Evolutionary conservation across 75 land plant genomes (phyloP).

Genomic region (Picea sitchensis): DNA sequence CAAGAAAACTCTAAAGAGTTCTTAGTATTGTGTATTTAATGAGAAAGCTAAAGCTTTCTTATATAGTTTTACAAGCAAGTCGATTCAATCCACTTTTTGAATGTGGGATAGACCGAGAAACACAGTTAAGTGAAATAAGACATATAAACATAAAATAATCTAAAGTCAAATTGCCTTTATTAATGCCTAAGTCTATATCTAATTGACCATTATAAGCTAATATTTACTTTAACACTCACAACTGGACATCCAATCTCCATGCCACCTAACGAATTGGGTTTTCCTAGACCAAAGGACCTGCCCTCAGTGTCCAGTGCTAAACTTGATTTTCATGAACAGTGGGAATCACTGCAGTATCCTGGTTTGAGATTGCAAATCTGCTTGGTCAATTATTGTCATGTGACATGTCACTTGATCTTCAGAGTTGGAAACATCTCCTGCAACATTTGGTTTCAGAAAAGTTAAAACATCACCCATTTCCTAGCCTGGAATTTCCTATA

Average conservation of each 20-base stretch:
- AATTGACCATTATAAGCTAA: too few species aligned
- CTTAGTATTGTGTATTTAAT: too few species aligned
- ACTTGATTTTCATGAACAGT: not conserved
- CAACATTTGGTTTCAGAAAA: not conserved
- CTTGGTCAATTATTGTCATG: not conserved
- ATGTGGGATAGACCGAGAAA: too few species aligned
- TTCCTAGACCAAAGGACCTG: constrained; percentile 45
- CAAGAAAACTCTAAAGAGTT: too few species aligned
- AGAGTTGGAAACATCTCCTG: not conserved
- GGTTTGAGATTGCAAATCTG: constrained; percentile 4
- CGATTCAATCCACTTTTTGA: too few species aligned
- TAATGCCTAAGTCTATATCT: too few species aligned
- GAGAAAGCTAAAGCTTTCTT: too few species aligned
- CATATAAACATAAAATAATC: too few species aligned
- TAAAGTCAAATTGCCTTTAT: too few species aligned
- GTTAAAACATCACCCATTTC: not conserved
- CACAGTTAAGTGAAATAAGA: too few species aligned
- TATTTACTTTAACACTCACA: too few species aligned
- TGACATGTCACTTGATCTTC: not conserved
- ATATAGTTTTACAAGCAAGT: too few species aligned
- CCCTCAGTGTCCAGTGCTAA: constrained; percentile 21
- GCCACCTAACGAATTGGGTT: constrained; percentile 45
- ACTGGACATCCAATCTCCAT: constrained; percentile 57
- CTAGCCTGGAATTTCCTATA: not conserved
- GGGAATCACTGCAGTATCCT: not conserved